Percentiles rank a stretch among this genome's conserved stretches.
Conservation (phyloP, 2,329 filamentous ascomycete species). For the Botrytis porri region DNA sequence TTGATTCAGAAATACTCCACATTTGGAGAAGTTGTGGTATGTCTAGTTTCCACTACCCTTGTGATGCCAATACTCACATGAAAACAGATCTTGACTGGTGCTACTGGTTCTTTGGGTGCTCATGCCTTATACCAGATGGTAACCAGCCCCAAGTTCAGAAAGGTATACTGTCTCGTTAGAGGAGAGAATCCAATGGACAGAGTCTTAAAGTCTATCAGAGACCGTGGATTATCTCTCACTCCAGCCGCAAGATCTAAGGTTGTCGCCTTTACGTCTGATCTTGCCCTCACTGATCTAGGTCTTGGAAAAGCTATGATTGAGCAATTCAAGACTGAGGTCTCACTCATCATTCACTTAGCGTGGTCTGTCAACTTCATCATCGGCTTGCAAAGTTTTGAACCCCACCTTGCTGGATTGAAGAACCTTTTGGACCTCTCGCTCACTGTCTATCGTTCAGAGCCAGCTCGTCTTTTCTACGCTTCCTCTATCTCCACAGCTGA, state of each 20-base stretch:
- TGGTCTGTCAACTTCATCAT: conserved; percentile 22
- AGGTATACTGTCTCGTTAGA: conserved; percentile 53
- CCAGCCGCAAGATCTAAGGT: conserved; percentile 12
- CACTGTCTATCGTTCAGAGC: conserved; percentile 32
- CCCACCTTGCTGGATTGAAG: conserved; percentile 34
- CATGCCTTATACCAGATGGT: conserved; percentile 60
- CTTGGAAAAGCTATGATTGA: conserved; percentile 25
- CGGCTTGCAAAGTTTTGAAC: conserved; percentile 17
- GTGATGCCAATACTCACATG: conserved; percentile 15
- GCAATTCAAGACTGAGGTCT: conserved; percentile 38
- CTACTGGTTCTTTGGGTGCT: conserved; percentile 62
- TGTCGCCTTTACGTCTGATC: conserved; percentile 16
- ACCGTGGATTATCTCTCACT: conserved; percentile 15
- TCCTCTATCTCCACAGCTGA: conserved; percentile 41
- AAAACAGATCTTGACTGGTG: conserved; percentile 54
- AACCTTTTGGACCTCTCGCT: conserved; percentile 20
- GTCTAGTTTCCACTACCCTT: background rate
- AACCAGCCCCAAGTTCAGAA: conserved; percentile 51
- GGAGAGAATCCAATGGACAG: conserved; percentile 35
- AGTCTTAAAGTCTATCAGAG: conserved; percentile 18
- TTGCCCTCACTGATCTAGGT: conserved; percentile 11
- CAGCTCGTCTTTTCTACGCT: conserved; percentile 39
- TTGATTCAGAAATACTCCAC: conserved; percentile 46
- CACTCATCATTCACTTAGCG: conserved; percentile 29
- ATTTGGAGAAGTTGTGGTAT: conserved; percentile 34